Percentiles rank a stretch among this genome's conserved stretches.
Evolutionary conservation across 768 basidiomycete genomes (phyloP).

Genomic region (Rhodotorula toruloides): DNA sequence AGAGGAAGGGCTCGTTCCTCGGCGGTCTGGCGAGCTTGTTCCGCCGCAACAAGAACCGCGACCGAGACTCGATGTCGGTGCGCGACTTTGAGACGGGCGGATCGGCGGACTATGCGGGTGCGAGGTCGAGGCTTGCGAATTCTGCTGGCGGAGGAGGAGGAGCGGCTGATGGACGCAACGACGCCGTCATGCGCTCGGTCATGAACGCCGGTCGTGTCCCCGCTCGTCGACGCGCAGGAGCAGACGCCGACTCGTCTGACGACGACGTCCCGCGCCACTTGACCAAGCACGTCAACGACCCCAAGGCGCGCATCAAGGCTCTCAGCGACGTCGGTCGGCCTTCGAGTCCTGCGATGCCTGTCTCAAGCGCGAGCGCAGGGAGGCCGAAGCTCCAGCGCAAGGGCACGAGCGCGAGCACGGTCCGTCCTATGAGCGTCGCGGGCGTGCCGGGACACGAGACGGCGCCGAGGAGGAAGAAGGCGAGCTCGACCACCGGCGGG

Average conservation of each 20-base stretch:
- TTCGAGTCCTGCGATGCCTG: neutral
- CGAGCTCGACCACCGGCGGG: neutral
- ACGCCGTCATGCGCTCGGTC: conserved; percentile 10
- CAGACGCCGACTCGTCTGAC: conserved; percentile 6
- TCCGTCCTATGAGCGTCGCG: neutral
- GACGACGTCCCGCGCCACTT: conserved; percentile 27
- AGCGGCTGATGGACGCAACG: neutral
- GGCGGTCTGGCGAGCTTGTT: conserved; percentile 34
- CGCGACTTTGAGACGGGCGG: neutral
- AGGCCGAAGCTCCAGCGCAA: conserved; percentile 20
- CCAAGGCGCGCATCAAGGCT: conserved; percentile 26
- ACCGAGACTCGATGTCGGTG: neutral
- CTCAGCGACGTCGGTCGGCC: conserved; percentile 28
- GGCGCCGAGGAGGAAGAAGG: neutral
- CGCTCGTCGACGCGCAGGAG: neutral
- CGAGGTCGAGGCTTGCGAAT: conserved; percentile 11
- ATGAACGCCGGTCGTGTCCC: conserved; percentile 8
- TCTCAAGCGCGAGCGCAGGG: neutral
- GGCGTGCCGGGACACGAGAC: neutral
- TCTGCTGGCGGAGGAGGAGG: neutral
- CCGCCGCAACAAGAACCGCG: conserved; percentile 11
- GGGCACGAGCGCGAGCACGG: conserved; percentile 13
- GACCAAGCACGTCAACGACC: conserved; percentile 33
- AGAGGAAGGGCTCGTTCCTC: conserved; percentile 27
- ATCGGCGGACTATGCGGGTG: conserved; percentile 12